Percentiles rank a stretch among this genome's conserved stretches.
Evolutionary conservation across 768 basidiomycete species (phyloP).

Genomic region (Lactarius quietus): DNA sequence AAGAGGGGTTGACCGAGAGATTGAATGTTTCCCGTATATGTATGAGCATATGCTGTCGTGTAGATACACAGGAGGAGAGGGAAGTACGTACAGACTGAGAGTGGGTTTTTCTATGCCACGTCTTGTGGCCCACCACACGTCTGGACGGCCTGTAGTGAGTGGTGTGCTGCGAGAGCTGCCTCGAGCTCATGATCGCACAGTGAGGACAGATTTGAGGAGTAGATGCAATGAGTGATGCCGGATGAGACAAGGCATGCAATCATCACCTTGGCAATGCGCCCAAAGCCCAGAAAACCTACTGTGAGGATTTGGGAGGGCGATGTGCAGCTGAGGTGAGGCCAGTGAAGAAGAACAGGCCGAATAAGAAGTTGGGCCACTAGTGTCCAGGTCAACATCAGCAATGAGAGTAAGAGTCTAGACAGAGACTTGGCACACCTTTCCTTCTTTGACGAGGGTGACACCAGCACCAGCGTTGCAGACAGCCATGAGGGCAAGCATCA

Average conservation of each 20-base stretch:
- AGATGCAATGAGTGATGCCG: constrained; percentile 71
- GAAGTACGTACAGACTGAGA: no score
- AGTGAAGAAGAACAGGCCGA: constrained; percentile 82
- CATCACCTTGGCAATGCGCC: constrained; percentile 86
- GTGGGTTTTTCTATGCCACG: no score
- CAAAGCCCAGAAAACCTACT: constrained; percentile 91
- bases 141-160: no score
- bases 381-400: not conserved
- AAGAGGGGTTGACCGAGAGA: no score
- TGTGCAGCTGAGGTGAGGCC: constrained; percentile 75
- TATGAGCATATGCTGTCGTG: no score
- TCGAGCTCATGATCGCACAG: constrained; percentile 41
- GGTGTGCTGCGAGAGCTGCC: constrained; percentile 35
- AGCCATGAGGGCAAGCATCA: constrained; percentile 95
- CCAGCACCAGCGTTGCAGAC: constrained; percentile 71
- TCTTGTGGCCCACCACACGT: no score
- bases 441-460: constrained; percentile 60
- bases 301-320: constrained; percentile 52
- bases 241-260: constrained; percentile 78
- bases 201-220: constrained; percentile 56
- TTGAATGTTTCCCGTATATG: no score
- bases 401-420: not conserved
- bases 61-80: no score
- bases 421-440: constrained; percentile 47
- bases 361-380: constrained; percentile 76